Evolutionary conservation across 257 asterid species (phyloP).

Genomic region (Solanum verrucosum): DNA sequence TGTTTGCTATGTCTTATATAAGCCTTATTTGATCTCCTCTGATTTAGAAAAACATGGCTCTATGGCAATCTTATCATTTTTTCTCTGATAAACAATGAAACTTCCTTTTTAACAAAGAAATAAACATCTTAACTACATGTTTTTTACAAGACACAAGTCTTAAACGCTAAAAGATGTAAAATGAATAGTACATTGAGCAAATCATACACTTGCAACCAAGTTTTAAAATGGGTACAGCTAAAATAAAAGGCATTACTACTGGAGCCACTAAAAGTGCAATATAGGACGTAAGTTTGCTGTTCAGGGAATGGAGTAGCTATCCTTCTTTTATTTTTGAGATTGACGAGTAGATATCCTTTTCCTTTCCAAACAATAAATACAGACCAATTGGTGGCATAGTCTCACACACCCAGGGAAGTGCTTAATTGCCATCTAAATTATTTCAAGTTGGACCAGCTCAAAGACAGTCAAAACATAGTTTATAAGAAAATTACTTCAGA

Average conservation of each 20-base stretch:
- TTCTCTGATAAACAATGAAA: not conserved
- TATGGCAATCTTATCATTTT: not conserved
- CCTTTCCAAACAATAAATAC: not conserved
- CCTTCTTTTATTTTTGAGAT: not conserved
- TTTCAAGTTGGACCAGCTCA: not conserved
- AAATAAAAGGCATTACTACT: not conserved
- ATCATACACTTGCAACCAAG: not conserved
- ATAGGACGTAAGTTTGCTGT: not conserved
- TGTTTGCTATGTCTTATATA: not conserved
- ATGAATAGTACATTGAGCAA: not conserved
- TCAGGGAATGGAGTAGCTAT: not conserved
- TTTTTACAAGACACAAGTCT: not conserved
- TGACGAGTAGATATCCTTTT: not conserved
- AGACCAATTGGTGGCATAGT: not conserved
- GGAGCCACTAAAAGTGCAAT: not conserved
- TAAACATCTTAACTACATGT: not conserved
- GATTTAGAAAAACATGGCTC: not conserved
- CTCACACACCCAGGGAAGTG: not conserved
- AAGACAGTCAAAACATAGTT: not conserved
- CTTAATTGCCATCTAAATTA: slow-evolving; percentile 1
- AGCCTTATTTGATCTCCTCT: not conserved
- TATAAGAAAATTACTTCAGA: not conserved
- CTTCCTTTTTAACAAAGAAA: not conserved
- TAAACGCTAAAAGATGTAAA: not conserved
- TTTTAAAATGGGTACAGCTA: not conserved